These are phyloP conservation scores for Aphanomyces stellatus DNA, from an alignment of 352 stramenopile species.

Conservation along the genomic window DNA sequence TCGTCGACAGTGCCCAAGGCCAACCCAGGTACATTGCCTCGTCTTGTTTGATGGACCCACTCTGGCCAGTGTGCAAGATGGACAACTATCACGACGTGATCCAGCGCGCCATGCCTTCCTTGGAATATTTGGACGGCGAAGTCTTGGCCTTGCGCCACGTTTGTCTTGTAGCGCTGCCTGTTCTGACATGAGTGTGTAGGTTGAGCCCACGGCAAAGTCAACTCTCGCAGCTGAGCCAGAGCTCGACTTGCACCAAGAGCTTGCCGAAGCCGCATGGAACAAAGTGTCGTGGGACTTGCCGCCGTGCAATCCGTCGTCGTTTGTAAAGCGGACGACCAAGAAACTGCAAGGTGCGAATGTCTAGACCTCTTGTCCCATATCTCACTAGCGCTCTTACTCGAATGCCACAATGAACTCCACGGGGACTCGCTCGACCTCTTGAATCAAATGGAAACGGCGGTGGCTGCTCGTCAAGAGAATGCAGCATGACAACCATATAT, in stretches of 20 bases:
- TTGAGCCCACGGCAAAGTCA: too few species aligned
- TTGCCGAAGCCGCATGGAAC: neutral
- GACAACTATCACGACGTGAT: slow-evolving; percentile 20
- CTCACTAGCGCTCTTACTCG: neutral
- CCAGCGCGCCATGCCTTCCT: slow-evolving; percentile 28
- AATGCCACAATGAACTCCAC: slow-evolving; percentile 7
- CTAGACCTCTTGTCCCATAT: neutral
- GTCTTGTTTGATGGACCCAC: neutral
- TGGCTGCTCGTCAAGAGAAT: too few species aligned
- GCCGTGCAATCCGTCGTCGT: neutral
- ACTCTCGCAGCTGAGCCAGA: neutral
- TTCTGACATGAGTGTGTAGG: neutral
- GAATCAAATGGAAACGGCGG: neutral
- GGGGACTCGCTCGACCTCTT: slow-evolving; percentile 6
- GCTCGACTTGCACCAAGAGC: neutral
- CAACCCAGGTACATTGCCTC: neutral
- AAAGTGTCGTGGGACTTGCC: neutral
- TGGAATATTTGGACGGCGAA: slow-evolving; percentile 50
- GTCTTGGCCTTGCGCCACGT: slow-evolving; percentile 31
- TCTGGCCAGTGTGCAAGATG: slow-evolving; percentile 3
- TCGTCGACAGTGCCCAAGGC: slow-evolving; percentile 27
- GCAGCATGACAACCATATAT: too few species aligned
- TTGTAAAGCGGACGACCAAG: neutral
- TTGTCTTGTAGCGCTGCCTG: neutral
- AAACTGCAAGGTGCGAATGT: neutral